Evolutionary conservation across 805 yeast species (phyloP).

Genomic region (Sugiyamaella marilandica): DNA sequence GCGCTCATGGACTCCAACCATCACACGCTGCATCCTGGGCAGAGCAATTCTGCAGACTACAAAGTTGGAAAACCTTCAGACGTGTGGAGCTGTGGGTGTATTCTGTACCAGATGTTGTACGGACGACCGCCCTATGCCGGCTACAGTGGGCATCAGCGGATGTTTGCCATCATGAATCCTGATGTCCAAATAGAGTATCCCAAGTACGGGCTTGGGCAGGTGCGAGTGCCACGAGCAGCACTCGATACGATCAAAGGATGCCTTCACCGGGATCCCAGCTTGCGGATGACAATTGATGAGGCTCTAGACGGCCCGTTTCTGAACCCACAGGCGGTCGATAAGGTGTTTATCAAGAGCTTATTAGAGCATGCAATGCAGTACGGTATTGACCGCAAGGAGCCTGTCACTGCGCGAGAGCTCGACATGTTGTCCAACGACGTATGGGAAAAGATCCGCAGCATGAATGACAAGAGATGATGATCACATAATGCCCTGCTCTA

Average conservation of each 20-base stretch:
- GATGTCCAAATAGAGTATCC: conserved; percentile 68
- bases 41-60: conserved; percentile 30
- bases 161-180: conserved; percentile 83
- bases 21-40: conserved; percentile 4
- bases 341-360: conserved; percentile 60
- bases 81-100: conserved; percentile 97
- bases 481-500: background rate
- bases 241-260: conserved; percentile 71
- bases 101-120: conserved; percentile 90
- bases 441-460: conserved; percentile 43
- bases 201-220: conserved; percentile 53
- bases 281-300: conserved; percentile 60
- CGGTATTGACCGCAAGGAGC: conserved; percentile 49
- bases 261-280: conserved; percentile 61
- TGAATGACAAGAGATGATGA: background rate
- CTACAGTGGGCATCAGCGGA: conserved; percentile 68
- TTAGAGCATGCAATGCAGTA: conserved; percentile 72
- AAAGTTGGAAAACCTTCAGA: conserved; percentile 93
- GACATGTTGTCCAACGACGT: conserved; percentile 52
- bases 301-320: conserved; percentile 64
- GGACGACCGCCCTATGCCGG: conserved; percentile 87
- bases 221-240: conserved; percentile 61
- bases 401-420: conserved; percentile 41
- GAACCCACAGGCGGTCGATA: conserved; percentile 68
- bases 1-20: conserved; percentile 62